A percentile compares a stretch with the other conserved stretches of the same genome.
Evolutionary conservation across 306 rosid species (phyloP).

Genomic region (Dalbergia oliveri): DNA sequence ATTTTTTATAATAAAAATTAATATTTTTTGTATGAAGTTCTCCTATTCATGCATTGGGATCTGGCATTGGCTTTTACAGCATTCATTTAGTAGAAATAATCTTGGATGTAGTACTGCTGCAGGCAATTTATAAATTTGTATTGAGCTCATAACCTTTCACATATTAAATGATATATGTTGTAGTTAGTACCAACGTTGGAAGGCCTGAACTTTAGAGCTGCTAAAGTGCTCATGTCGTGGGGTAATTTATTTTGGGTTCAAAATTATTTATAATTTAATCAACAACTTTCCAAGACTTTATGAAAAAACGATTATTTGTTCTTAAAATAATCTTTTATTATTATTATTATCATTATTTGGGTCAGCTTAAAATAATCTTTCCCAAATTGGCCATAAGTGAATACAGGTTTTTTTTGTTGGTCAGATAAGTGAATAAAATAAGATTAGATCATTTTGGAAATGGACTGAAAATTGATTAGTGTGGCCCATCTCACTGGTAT

Average conservation of each 20-base stretch:
- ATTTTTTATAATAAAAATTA: conserved; percentile 51
- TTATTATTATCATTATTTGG: too few species aligned
- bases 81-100: not conserved
- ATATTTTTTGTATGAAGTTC: not conserved
- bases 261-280: too few species aligned
- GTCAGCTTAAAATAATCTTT: too few species aligned
- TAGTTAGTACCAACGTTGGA: not conserved
- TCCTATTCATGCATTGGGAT: not conserved
- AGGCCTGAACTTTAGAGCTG: not conserved
- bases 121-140: not conserved
- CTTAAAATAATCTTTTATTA: too few species aligned
- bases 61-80: not conserved
- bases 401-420: too few species aligned
- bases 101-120: not conserved
- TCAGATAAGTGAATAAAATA: not conserved
- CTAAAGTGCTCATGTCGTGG: too few species aligned
- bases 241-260: not conserved
- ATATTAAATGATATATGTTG: not conserved
- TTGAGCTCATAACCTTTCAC: not conserved
- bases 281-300: too few species aligned
- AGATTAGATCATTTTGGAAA: too few species aligned
- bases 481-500: not conserved
- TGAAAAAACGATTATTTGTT: too few species aligned
- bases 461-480: not conserved
- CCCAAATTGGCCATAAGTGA: not conserved